Conservation (phyloP, 1,284 basidiomycete species). For the Tilletiaria anomala region DNA sequence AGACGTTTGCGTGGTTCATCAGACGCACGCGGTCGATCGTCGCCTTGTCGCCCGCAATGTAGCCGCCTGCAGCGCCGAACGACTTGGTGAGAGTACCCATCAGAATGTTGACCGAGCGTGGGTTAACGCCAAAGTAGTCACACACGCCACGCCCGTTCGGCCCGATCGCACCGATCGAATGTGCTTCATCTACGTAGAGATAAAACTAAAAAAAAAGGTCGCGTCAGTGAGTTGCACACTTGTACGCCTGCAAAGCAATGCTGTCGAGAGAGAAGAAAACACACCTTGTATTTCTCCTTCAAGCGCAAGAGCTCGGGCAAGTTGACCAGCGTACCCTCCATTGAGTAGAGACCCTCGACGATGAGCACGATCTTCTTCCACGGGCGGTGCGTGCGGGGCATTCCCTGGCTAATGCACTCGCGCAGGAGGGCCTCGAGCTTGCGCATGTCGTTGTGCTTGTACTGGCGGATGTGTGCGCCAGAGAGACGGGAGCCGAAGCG, state of each 20-base stretch:
- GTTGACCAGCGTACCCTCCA: conserved; percentile 89
- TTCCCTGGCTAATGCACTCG: conserved; percentile 90
- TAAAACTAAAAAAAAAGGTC: conserved; percentile 54
- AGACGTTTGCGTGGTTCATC: conserved; percentile 67
- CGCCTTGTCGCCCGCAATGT: conserved; percentile 69
- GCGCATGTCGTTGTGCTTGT: conserved; percentile 92
- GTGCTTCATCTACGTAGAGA: conserved; percentile 89
- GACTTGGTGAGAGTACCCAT: conserved; percentile 99
- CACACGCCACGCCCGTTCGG: conserved; percentile 84
- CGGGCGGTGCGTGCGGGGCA: conserved; percentile 88
- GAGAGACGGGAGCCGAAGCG: conserved; percentile 80
- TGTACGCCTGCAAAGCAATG: too few relatives aligned
- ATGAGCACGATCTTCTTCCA: conserved; percentile 97
- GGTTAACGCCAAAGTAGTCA: conserved; percentile 83
- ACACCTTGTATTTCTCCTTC: conserved; percentile 88
- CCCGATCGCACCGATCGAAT: conserved; percentile 89
- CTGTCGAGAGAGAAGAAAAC: too few relatives aligned
- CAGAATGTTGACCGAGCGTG: conserved; percentile 69
- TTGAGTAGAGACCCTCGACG: conserved; percentile 90
- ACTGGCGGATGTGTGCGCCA: conserved; percentile 77
- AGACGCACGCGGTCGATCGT: conserved; percentile 70
- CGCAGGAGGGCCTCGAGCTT: conserved; percentile 65
- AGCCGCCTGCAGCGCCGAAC: conserved; percentile 91
- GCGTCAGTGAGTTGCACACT: too few relatives aligned
- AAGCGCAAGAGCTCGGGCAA: conserved; percentile 69